phyloP scores from a whole-genome alignment of 257 asterid genomes.

The Gentiana dahurica region DNA sequence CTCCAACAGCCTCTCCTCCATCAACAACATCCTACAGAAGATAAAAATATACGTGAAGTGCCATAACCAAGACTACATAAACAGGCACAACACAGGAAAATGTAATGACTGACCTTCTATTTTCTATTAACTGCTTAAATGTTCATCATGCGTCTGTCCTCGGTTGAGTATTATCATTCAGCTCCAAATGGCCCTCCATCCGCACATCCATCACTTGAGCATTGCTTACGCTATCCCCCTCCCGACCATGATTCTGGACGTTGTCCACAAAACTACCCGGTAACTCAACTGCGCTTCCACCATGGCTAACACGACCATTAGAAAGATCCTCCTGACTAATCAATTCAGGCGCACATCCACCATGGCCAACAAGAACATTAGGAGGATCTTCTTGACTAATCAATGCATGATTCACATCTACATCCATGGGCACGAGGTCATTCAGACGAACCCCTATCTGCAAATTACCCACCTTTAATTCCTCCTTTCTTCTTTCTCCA shows the following conservation, averaged over 20 bases:
- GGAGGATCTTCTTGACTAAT: conserved; percentile 3
- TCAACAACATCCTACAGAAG: conserved; percentile 1
- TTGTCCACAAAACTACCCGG: conserved; percentile 14
- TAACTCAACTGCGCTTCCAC: conserved; percentile 10
- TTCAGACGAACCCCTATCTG: conserved; percentile 6
- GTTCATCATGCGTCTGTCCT: conserved; percentile 10
- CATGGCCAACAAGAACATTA: conserved; percentile 8
- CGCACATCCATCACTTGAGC: conserved; percentile 15
- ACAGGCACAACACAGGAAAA: background rate
- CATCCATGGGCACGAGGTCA: conserved; percentile 33
- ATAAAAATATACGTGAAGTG: conserved; percentile 1
- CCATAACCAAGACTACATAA: background rate
- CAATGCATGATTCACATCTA: conserved; percentile 26
- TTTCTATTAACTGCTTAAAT: background rate
- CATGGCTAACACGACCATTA: conserved; percentile 8
- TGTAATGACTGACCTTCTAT: background rate
- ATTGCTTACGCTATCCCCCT: conserved; percentile 16
- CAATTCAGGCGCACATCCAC: conserved; percentile 8
- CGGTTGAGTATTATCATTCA: conserved; percentile 12
- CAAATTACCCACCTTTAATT: conserved; percentile 7
- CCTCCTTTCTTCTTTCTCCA: conserved; percentile 17
- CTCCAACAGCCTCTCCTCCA: background rate
- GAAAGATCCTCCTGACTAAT: background rate
- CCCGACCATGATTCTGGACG: conserved; percentile 10
- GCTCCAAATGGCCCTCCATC: conserved; percentile 17